Evolutionary conservation across 257 asterid species (phyloP), one percentile per base, ranked within the genome.

Genomic region (Ilex asprella): DNA sequence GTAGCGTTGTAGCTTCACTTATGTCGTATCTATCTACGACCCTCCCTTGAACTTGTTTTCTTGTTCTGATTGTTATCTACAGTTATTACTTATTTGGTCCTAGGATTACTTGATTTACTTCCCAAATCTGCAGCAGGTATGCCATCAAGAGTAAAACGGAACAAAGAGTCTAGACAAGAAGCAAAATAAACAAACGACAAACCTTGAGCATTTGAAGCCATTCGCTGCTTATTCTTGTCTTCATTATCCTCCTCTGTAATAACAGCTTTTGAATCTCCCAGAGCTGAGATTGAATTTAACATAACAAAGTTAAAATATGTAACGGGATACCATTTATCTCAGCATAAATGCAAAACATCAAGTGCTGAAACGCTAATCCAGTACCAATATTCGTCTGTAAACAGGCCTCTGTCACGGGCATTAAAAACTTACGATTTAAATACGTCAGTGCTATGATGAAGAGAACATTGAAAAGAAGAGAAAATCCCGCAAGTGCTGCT

Each of bases 361-460:
- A 64, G 16, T 13, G 15, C 95, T 0, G 68, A 56, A 54, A 85
- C 69, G 69, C 95, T 73, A 15, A 80, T 82, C 97, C 97, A 91
- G 73, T 76, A 91, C 91, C 81, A 80, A 16, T 71, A 11, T 63
- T 88, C 95, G 0, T 81, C 76, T 1, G 84, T 82, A 57, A 65
- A 84, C 65, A 91, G 53, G 10, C 96, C 96, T 72, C 97, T 82
- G 55, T 76, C 85, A 32, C 67, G 10, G 4, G 31, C 55, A 46
- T 2, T 44, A 16, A 16, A 14, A 13, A 67, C 96, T 70, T 75
- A 91, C 97, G 95, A 5, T 91, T 86, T 62, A 91, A 75, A 68
- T 63, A 84, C 32, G 96, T 80, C 72, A 91, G 59, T 56, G 97
- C 96, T 31, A 68, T 81, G n/a, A 85, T 49, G 61, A 91, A 88